Conservation (phyloP, 2,329 filamentous ascomycete species). For the Fusarium sp. region DNA sequence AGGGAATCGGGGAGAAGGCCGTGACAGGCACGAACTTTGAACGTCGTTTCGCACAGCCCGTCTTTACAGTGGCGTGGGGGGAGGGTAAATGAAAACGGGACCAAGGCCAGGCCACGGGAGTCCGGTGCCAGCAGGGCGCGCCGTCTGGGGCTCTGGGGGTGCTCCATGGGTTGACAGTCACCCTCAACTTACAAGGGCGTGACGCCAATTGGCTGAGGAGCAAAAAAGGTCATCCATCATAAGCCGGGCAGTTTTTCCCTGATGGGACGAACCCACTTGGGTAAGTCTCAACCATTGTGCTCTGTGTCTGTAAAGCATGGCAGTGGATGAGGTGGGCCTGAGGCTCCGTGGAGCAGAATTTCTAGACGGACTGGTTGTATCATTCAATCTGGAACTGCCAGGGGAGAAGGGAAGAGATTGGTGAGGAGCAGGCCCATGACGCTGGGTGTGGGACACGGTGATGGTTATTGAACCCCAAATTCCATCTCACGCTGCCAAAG, state of each 20-base stretch:
- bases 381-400: constrained; percentile 12
- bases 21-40: constrained; percentile 36
- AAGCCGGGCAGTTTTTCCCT: constrained; percentile 17
- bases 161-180: too few relatives aligned
- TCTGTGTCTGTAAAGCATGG: constrained; percentile 18
- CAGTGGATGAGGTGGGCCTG: constrained; percentile 26
- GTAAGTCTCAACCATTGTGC: background rate
- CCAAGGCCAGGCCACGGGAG: constrained; percentile 12
- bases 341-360: constrained; percentile 26
- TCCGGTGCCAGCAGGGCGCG: constrained; percentile 17
- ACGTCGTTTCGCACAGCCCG: constrained; percentile 30
- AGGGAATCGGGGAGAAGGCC: constrained; percentile 48
- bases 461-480: constrained; percentile 27
- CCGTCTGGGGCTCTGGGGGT: constrained; percentile 3
- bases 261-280: constrained; percentile 2
- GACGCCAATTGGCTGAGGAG: constrained; percentile 8
- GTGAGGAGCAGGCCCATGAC: constrained; percentile 32
- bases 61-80: constrained; percentile 41
- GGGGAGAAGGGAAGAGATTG: constrained; percentile 33
- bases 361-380: constrained; percentile 12
- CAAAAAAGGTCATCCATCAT: constrained; percentile 17
- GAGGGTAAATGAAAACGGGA: constrained; percentile 36
- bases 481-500: constrained; percentile 19
- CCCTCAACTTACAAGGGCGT: constrained; percentile 10
- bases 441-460: constrained; percentile 30